These are phyloP conservation scores for Tetrapyrgos nigripes DNA, from an alignment of 1,284 basidiomycete species.

Conservation along the genomic window DNA sequence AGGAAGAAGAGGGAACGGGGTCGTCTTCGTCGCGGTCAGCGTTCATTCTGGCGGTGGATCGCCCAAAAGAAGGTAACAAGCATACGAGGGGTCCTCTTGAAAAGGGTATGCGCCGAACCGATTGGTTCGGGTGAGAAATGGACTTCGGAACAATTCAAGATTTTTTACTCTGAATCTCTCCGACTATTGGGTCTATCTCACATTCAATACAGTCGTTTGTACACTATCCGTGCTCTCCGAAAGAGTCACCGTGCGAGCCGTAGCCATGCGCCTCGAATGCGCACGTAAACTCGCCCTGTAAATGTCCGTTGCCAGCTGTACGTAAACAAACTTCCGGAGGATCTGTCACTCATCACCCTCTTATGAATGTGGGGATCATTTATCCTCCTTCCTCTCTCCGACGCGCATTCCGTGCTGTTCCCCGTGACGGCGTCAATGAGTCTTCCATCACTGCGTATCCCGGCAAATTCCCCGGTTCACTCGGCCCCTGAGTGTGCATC, in stretches of 20 bases:
- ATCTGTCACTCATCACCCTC: slow-evolving; percentile 44
- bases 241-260: slow-evolving; percentile 44
- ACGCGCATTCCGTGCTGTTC: slow-evolving; percentile 36
- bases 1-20: slow-evolving; percentile 1
- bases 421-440: no score
- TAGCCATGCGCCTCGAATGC: slow-evolving; percentile 54
- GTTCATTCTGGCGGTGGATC: no score
- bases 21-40: neutral
- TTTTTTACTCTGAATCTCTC: no score
- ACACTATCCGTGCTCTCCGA: neutral
- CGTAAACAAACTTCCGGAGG: slow-evolving; percentile 27
- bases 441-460: no score
- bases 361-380: slow-evolving; percentile 21
- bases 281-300: slow-evolving; percentile 45
- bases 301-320: slow-evolving; percentile 32
- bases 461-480: no score
- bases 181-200: no score
- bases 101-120: neutral
- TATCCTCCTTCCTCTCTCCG: slow-evolving; percentile 28
- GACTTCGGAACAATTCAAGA: no score
- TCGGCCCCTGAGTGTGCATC: no score
- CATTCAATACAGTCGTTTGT: no score
- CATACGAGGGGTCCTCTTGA: neutral
- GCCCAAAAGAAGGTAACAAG: no score
- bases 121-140: no score